Percentiles rank a stretch among this genome's conserved stretches.
Conservation (phyloP, 345 rosid genomes). For the Noccaea caerulescens region DNA sequence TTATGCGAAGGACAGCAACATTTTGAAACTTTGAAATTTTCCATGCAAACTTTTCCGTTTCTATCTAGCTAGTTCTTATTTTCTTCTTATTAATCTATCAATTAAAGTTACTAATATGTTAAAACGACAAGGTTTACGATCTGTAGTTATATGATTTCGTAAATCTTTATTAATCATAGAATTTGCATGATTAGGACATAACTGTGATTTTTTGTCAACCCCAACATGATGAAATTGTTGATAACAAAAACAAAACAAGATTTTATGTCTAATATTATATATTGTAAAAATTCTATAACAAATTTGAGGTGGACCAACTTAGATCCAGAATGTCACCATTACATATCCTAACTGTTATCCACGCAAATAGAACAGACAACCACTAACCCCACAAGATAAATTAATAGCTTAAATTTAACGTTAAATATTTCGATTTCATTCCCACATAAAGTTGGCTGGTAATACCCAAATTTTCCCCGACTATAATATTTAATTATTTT, state of each 20-base stretch:
- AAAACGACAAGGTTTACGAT: neutral
- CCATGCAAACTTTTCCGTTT: slow-evolving; percentile 20
- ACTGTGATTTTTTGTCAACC: neutral
- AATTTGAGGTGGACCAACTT: slow-evolving; percentile 28
- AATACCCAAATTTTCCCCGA: neutral
- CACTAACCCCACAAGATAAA: slow-evolving; percentile 9
- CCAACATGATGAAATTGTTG: too few species aligned
- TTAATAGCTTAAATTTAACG: too few species aligned
- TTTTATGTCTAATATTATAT: neutral
- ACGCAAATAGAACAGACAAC: slow-evolving; percentile 16
- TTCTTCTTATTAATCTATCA: neutral
- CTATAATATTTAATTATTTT: too few species aligned
- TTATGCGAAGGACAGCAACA: slow-evolving; percentile 16
- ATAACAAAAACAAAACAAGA: neutral
- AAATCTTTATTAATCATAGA: neutral
- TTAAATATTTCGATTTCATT: neutral
- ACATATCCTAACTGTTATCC: slow-evolving; percentile 24
- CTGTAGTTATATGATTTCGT: too few species aligned
- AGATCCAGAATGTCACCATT: slow-evolving; percentile 27
- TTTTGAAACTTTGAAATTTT: slow-evolving; percentile 32
- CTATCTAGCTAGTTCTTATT: neutral
- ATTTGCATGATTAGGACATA: neutral
- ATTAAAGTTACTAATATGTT: neutral
- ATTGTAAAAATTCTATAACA: neutral
- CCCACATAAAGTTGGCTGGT: neutral